phyloP scores from a whole-genome alignment of 257 asterid species.

The Nicotiana undulata region DNA sequence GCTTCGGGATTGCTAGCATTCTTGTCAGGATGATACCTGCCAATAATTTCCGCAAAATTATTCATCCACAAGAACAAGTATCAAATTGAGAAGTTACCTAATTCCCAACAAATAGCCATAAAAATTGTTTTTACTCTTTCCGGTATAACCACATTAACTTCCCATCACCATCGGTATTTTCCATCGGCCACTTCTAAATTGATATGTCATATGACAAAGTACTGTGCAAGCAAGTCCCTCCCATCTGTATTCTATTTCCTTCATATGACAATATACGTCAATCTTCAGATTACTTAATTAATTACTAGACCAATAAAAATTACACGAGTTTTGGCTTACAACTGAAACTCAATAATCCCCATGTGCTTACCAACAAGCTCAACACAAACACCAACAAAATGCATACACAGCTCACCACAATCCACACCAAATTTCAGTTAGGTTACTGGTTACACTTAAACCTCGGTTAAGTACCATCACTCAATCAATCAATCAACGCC shows the following conservation, averaged over 20 bases:
- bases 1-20: slow-evolving; percentile 98
- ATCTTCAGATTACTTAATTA: background rate
- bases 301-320: background rate
- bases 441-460: background rate
- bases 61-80: slow-evolving; percentile 10
- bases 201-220: background rate
- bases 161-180: background rate
- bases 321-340: background rate
- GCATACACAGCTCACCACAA: background rate
- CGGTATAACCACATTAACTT: background rate
- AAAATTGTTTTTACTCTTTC: background rate
- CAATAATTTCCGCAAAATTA: slow-evolving; percentile 1
- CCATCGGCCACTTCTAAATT: background rate
- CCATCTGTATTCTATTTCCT: background rate
- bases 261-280: background rate
- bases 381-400: background rate
- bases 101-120: background rate
- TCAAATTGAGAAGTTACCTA: background rate
- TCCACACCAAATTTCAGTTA: background rate
- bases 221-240: background rate
- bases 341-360: background rate
- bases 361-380: background rate
- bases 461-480: background rate
- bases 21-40: slow-evolving; percentile 99
- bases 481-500: background rate